Evolutionary conservation across 1,139 yeast genomes (phyloP).

Genomic region (Yamadazyma kanchanaburiensis): DNA sequence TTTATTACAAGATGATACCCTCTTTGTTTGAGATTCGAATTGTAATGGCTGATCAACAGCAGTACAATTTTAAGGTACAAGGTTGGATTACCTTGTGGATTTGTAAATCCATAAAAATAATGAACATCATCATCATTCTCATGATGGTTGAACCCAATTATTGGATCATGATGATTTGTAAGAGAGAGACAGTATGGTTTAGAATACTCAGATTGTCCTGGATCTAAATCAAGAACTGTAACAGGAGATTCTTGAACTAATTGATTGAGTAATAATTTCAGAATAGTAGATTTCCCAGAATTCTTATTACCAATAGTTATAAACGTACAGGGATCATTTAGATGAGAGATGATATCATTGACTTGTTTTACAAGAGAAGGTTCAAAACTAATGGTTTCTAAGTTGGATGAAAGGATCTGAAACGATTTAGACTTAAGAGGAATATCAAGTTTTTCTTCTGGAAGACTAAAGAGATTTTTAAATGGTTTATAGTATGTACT

Average conservation of each 20-base stretch:
- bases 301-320: conserved; percentile 54
- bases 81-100: conserved; percentile 70
- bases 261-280: conserved; percentile 52
- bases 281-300: conserved; percentile 80
- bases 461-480: conserved; percentile 31
- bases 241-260: conserved; percentile 18
- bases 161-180: conserved; percentile 18
- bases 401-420: conserved; percentile 26
- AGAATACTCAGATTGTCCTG: conserved; percentile 85
- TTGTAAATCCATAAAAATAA: conserved; percentile 63
- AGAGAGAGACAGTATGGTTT: conserved; percentile 67
- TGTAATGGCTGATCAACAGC: conserved; percentile 37
- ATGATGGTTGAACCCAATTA: conserved; percentile 22
- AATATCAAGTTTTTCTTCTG: conserved; percentile 12
- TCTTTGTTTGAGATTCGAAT: conserved; percentile 17
- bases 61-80: conserved; percentile 48
- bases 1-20: conserved; percentile 60
- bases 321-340: conserved; percentile 16
- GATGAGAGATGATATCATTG: conserved; percentile 2
- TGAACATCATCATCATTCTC: conserved; percentile 21
- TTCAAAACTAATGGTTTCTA: conserved; percentile 18
- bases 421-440: conserved; percentile 26
- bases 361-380: conserved; percentile 1
- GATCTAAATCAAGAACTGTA: conserved; percentile 75
- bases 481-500: conserved; percentile 48